Base-by-base conservation (phyloP, 2,329 filamentous ascomycete genomes). In the Calonectria naviculata region DNA sequence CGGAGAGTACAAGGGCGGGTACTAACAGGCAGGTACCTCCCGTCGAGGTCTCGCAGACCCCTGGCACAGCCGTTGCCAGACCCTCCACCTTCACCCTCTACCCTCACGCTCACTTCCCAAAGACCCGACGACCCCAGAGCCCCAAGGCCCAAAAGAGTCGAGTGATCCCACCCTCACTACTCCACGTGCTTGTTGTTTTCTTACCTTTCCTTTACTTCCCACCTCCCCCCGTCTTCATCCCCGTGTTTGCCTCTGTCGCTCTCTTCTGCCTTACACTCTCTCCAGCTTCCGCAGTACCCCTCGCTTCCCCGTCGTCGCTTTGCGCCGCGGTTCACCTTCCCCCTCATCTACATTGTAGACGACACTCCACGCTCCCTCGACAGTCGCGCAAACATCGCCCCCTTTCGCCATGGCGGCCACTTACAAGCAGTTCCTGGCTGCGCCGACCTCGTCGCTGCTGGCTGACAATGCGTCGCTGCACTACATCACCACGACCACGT, bases 401-500 rank as follows among this genome's bases (percentile, higher is more conserved):
- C 63, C 65, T 68, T 28, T 75, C 77, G 78, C 76, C 78, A 86
- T 86, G 84, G 82, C 85, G 73, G 80, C 84, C 76, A 80, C 88
- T 71, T 96, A 96, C 86, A 89, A 91, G 87, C 89, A 90, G 85
- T 95, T 95, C 82, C 87, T 95, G 67, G 87, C 89, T 79, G 87
- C 90, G 73, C 93, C 93, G 73, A 91, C 85, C 83, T 85, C 91
- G 67, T 89, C 90, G 67, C 85, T 89, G 68, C 86, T 96, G 78
- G 88, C 91, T 41, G 84, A 89, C 65, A 88, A 92, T 82, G 92
- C 93, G 70, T 90, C 93, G 52, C 85, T 95, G 76, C 92, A 96
- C 87, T 99, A 98, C 87, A 93, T 98, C 82, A 95, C 95, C 67
- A 98, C 96, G 9, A 93, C 95, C 15, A 95, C 92, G 38, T 90